Conservation (phyloP, 1,139 yeast genomes). For the Kodamaea fungicola region DNA sequence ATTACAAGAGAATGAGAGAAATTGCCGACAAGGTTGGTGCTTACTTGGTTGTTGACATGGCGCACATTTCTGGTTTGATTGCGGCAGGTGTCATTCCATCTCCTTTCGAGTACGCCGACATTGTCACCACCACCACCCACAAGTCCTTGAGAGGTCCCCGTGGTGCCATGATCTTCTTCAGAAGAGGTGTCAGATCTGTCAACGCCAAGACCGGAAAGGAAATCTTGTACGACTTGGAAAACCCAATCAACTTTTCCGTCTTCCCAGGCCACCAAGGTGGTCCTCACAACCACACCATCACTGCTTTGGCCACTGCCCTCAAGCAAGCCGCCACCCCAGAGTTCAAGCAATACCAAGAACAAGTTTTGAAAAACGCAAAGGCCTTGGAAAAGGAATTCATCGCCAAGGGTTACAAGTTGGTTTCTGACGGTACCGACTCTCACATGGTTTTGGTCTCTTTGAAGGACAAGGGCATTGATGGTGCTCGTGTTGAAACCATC, state of each 20-base stretch:
- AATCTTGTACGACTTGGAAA: constrained; percentile 84
- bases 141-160: constrained; percentile 98
- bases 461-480: constrained; percentile 88
- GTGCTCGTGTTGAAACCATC: constrained; percentile 95
- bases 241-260: constrained; percentile 93
- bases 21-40: constrained; percentile 97
- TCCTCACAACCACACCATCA: constrained; percentile 97
- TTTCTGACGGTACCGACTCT: constrained; percentile 93
- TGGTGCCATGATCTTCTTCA: constrained; percentile 98
- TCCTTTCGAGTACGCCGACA: constrained; percentile 94
- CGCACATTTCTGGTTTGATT: constrained; percentile 93
- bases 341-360: constrained; percentile 84
- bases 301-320: constrained; percentile 95
- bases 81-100: constrained; percentile 97
- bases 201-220: constrained; percentile 92
- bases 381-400: constrained; percentile 73
- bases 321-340: constrained; percentile 93
- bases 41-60: constrained; percentile 95
- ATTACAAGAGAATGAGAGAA: constrained; percentile 92
- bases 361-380: constrained; percentile 87
- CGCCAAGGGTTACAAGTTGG: constrained; percentile 73
- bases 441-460: constrained; percentile 91
- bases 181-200: constrained; percentile 89
- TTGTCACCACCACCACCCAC: constrained; percentile 97
- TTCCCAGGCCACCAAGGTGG: constrained; percentile 99